Percentiles rank a stretch among this genome's conserved stretches.
Conservation (phyloP, 306 rosid species). For the Ormosia semicastrata region DNA sequence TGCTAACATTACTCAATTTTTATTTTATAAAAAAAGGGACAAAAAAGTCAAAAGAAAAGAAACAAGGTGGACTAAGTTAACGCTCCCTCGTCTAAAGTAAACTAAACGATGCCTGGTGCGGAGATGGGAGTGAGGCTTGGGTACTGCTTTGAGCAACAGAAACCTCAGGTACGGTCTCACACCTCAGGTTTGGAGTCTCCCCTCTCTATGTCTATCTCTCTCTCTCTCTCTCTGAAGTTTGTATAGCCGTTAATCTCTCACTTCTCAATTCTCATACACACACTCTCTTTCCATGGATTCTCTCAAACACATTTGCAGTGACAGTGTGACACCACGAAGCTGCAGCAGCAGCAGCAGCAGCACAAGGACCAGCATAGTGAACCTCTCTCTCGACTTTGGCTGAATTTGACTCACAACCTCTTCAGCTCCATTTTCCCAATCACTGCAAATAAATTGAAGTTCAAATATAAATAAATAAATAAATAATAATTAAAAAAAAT, state of each 20-base stretch:
- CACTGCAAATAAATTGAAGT: neutral
- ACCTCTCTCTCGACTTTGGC: neutral
- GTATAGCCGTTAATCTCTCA: constrained; percentile 48
- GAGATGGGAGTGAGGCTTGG: constrained; percentile 59
- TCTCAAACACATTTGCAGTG: constrained; percentile 8
- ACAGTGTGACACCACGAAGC: neutral
- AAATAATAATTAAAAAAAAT: constrained; percentile 18
- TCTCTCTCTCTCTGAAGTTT: constrained; percentile 6
- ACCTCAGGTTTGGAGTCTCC: constrained; percentile 49
- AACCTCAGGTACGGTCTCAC: constrained; percentile 46
- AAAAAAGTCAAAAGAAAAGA: neutral
- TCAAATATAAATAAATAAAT: too few species aligned
- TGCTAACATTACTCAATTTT: neutral
- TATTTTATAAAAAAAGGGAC: neutral
- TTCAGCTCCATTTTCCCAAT: neutral
- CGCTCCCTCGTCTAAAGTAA: neutral
- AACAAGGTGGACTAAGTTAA: neutral
- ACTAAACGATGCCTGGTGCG: constrained; percentile 33
- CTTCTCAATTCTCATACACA: neutral
- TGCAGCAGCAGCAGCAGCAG: neutral
- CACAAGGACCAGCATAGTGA: neutral
- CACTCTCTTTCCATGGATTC: neutral
- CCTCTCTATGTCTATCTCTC: too few species aligned
- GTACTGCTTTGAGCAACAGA: constrained; percentile 27
- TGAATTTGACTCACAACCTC: neutral